Evolutionary conservation across 108 stramenopile genomes (phyloP).

Genomic region (Cyclotella atomus): DNA sequence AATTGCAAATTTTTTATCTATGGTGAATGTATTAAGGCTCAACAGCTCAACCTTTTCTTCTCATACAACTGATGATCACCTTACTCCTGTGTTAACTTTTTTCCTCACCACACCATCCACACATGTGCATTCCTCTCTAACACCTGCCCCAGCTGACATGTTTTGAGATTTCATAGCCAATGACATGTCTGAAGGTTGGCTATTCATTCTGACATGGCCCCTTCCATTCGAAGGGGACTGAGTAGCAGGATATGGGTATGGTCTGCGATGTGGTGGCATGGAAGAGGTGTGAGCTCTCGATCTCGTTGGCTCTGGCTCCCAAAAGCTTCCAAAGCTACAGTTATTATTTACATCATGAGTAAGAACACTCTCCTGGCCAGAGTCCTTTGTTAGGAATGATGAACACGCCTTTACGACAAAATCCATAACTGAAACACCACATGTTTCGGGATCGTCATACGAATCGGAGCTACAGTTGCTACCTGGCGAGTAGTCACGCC

Average conservation of each 20-base stretch:
- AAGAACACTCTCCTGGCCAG: background rate
- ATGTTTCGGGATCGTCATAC: background rate
- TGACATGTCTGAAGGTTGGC: background rate
- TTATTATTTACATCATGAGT: background rate
- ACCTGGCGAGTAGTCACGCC: background rate
- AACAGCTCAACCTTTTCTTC: no score
- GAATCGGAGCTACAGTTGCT: background rate
- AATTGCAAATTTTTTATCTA: no score
- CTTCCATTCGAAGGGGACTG: background rate
- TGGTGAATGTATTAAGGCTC: no score
- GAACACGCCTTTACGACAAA: background rate
- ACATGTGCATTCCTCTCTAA: constrained; percentile 6
- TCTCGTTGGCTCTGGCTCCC: background rate
- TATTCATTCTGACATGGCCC: background rate
- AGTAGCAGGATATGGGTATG: constrained; percentile 6
- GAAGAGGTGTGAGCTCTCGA: background rate
- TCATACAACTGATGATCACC: no score
- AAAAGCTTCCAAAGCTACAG: background rate
- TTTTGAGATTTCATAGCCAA: background rate
- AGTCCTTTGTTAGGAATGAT: background rate
- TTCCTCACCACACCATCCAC: background rate
- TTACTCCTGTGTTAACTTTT: background rate
- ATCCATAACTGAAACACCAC: background rate
- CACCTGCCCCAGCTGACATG: background rate
- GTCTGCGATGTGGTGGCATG: background rate